Conservation (phyloP, 495 filamentous ascomycete genomes). For the Penicillium turbatum region DNA sequence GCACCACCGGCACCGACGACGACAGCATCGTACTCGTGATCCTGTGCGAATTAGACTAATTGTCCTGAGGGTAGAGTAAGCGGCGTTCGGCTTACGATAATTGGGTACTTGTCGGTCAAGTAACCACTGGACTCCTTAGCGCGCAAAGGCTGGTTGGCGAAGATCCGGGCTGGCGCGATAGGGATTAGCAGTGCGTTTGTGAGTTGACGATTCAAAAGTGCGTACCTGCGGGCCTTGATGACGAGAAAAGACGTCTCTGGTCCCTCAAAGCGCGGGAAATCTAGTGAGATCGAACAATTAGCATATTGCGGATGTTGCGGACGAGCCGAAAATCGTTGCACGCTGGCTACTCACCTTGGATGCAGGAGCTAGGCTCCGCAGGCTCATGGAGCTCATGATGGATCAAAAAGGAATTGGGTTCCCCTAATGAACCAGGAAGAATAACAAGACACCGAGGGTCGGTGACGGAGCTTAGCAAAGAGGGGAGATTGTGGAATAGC, state of each 20-base stretch:
- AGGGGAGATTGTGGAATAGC: conserved; percentile 23
- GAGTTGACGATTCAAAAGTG: conserved; percentile 17
- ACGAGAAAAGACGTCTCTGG: conserved; percentile 75
- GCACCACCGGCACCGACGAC: conserved; percentile 94
- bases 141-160: conserved; percentile 75
- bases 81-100: conserved; percentile 65
- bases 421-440: conserved; percentile 29
- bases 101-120: conserved; percentile 80
- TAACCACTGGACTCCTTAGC: conserved; percentile 87
- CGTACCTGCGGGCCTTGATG: conserved; percentile 75
- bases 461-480: conserved; percentile 18
- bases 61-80: not conserved
- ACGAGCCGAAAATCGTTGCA: conserved; percentile 25
- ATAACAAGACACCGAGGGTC: conserved; percentile 20
- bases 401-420: conserved; percentile 28
- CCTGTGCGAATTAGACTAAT: conserved; percentile 43
- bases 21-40: conserved; percentile 80
- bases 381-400: conserved; percentile 55
- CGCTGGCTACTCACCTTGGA: conserved; percentile 46
- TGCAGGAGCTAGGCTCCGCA: conserved; percentile 56
- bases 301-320: conserved; percentile 10
- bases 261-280: conserved; percentile 44
- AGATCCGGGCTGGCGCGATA: conserved; percentile 61
- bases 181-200: conserved; percentile 26
- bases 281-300: conserved; percentile 31